Evolutionary conservation across 208 protist genomes (phyloP), one percentile per base, ranked within the genome.

Genomic region (Wallacemonas sp.): DNA sequence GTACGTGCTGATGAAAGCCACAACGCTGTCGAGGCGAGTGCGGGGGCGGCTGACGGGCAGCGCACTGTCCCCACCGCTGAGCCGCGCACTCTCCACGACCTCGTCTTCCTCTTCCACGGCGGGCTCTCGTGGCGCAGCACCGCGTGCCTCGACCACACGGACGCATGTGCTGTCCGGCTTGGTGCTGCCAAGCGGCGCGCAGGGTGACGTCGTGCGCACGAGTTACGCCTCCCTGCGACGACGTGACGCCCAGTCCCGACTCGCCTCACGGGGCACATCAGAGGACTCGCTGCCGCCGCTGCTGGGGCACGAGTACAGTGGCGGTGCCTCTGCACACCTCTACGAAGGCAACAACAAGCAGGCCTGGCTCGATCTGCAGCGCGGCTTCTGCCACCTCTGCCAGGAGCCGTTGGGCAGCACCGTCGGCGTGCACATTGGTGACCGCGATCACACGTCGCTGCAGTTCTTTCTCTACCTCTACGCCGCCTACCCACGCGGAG

Each of bases 391-490:
- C 54, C 81, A 93, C 74, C 65, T 95, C 11, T 95, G 90, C 47
- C 85, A 93, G 62, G 87, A 95, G 69, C 85, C 90, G 2, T 41
- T 95, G 12, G 84, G 84, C 34, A 76, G 65, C 23, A 86, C 82
- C 26, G 52, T 68, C 23, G 76, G 78, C 14, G 52, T 82, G 11
- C 90, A 95, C 68, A 65, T 86, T 52, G 78, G 87, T 33, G 87
- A 92, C 56, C 72, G 90, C 14, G 90, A 95, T 56, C 90, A 95
- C 79, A 90, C 77, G 17, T 89, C 81, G 47, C 41, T 92, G 63
- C 87, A 91, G 58, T 91, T 88, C 32, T 95, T 95, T 65, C 70
- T 95, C 11, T 86, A 88, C 41, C 74, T 95, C 8, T 92, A 91
- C 78, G 76, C 85, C 1, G 61, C 54, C 21, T 91, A 83, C 61